Evolutionary conservation across 73 alveolate genomes (phyloP).

Genomic region (Tetrahymena malaccensis): DNA sequence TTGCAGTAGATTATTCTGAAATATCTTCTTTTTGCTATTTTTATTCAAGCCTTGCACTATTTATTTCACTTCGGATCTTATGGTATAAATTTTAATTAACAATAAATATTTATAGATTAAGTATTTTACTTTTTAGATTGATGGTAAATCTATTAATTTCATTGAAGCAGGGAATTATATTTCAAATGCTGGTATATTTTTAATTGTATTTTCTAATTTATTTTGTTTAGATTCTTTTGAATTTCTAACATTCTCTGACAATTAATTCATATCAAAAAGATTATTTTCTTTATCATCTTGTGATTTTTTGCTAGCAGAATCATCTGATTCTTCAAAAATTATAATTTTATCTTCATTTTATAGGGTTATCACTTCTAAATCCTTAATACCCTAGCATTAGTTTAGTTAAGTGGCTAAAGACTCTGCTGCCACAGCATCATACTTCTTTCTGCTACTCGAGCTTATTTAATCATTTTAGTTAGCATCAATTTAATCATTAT

Average conservation of each 20-base stretch:
- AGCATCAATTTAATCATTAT: background rate
- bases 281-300: background rate
- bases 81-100: background rate
- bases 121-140: background rate
- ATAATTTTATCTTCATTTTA: background rate
- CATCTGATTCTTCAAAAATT: background rate
- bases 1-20: background rate
- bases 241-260: background rate
- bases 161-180: background rate
- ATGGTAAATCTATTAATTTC: background rate
- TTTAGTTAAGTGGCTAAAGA: background rate
- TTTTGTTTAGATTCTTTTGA: background rate
- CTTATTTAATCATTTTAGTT: background rate
- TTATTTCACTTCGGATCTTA: background rate
- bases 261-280: background rate
- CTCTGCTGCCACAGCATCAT: background rate
- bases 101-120: background rate
- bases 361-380: background rate
- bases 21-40: background rate
- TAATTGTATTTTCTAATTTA: background rate
- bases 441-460: background rate
- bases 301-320: background rate
- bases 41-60: background rate
- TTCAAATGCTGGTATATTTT: background rate
- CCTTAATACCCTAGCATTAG: background rate